These are phyloP conservation scores for Gonapodya sp. DNA, from an alignment of 192 early-diverging fungal genomes.

Conservation along the genomic window DNA sequence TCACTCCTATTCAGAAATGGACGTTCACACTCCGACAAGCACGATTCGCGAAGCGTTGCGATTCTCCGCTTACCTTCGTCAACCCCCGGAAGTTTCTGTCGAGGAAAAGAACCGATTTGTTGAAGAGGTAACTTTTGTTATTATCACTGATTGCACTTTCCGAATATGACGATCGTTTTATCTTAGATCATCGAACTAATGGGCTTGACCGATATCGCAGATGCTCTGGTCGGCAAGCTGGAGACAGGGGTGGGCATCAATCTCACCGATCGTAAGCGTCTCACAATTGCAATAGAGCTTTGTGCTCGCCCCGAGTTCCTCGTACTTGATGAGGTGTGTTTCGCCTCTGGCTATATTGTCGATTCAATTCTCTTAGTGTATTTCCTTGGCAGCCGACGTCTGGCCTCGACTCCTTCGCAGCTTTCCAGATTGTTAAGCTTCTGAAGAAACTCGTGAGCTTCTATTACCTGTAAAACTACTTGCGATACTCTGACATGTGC, in stretches of 20 bases:
- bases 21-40: background rate
- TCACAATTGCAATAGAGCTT: conserved; percentile 55
- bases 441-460: conserved; percentile 37
- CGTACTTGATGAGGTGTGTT: background rate
- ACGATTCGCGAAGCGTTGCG: conserved; percentile 70
- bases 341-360: conserved; percentile 54
- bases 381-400: conserved; percentile 87
- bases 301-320: background rate
- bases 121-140: conserved; percentile 28
- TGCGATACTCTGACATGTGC: background rate
- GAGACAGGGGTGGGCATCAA: conserved; percentile 68
- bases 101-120: conserved; percentile 61
- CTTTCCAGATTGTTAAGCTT: conserved; percentile 65
- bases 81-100: conserved; percentile 50
- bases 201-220: conserved; percentile 61
- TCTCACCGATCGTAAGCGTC: conserved; percentile 77
- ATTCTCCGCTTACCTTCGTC: conserved; percentile 67
- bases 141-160: background rate
- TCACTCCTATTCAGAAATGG: background rate
- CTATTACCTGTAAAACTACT: background rate
- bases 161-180: background rate
- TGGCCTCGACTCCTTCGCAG: conserved; percentile 69
- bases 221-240: conserved; percentile 62
- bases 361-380: conserved; percentile 65
- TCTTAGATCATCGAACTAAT: conserved; percentile 53